A percentile compares a stretch with the other conserved stretches of the same genome.
phyloP scores from a whole-genome alignment of 345 rosid genomes.

The Streptanthus diversifolius region DNA sequence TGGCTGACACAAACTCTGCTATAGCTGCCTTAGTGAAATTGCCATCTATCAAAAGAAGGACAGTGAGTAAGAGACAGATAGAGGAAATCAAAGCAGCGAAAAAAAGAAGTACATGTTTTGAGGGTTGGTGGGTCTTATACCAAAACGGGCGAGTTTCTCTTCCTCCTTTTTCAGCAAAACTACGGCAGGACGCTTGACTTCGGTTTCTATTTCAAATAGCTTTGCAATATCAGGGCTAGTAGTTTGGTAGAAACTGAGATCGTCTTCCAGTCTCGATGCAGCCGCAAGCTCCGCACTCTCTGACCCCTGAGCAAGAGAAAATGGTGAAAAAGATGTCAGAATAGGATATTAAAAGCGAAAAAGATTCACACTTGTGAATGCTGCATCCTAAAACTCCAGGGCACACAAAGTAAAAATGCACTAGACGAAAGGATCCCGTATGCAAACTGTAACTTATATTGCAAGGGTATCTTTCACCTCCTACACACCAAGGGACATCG shows the following conservation, averaged over 20 bases:
- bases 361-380: slow-evolving; percentile 13
- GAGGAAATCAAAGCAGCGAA: slow-evolving; percentile 1
- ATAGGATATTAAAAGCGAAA: neutral
- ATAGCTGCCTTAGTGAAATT: slow-evolving; percentile 70
- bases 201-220: slow-evolving; percentile 35
- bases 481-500: neutral
- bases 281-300: slow-evolving; percentile 45
- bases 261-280: slow-evolving; percentile 39
- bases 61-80: neutral
- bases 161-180: slow-evolving; percentile 38
- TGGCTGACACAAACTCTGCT: slow-evolving; percentile 70
- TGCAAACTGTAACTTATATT: neutral
- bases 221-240: slow-evolving; percentile 41
- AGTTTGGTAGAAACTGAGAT: slow-evolving; percentile 46
- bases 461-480: slow-evolving; percentile 3
- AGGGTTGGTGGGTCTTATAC: slow-evolving; percentile 14
- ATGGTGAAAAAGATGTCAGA: slow-evolving; percentile 7
- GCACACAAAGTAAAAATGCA: neutral
- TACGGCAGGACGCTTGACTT: slow-evolving; percentile 41
- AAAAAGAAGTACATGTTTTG: neutral
- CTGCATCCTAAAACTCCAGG: neutral
- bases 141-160: slow-evolving; percentile 30
- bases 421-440: neutral
- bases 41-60: slow-evolving; percentile 57
- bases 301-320: slow-evolving; percentile 33